phyloP scores from a whole-genome alignment of 805 yeast species.

The Pichia sporocuriosa region DNA sequence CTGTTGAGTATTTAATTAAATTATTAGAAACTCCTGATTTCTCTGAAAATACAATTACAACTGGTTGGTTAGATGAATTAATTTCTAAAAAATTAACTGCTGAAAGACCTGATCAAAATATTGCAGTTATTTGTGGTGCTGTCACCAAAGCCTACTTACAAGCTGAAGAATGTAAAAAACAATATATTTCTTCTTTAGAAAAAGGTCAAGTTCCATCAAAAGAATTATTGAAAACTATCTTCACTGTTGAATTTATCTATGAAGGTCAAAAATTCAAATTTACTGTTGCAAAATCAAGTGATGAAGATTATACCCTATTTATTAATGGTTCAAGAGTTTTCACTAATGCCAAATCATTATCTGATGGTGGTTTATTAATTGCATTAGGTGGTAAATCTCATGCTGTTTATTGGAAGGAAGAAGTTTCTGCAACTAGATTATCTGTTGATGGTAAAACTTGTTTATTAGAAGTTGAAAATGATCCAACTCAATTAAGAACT shows the following conservation, averaged over 20 bases:
- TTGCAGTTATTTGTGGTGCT: slow-evolving; percentile 96
- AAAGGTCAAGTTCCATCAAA: slow-evolving; percentile 93
- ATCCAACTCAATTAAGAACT: slow-evolving; percentile 96
- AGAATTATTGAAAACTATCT: slow-evolving; percentile 74
- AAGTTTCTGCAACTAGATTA: slow-evolving; percentile 88
- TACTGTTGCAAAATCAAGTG: slow-evolving; percentile 89
- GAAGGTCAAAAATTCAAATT: slow-evolving; percentile 91
- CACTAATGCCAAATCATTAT: slow-evolving; percentile 79
- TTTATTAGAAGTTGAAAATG: slow-evolving; percentile 88
- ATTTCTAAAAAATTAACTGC: slow-evolving; percentile 91
- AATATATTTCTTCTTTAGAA: slow-evolving; percentile 72
- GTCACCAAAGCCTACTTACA: slow-evolving; percentile 89
- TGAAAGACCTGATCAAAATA: slow-evolving; percentile 86
- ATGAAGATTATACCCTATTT: slow-evolving; percentile 79
- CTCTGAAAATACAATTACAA: slow-evolving; percentile 92
- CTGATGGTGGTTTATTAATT: slow-evolving; percentile 90
- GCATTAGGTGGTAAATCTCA: slow-evolving; percentile 91
- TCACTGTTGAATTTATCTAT: slow-evolving; percentile 90
- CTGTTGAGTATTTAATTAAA: slow-evolving; percentile 94
- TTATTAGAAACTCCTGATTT: slow-evolving; percentile 94
- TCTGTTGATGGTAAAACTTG: slow-evolving; percentile 96
- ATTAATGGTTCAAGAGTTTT: slow-evolving; percentile 89
- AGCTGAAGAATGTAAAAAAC: slow-evolving; percentile 60
- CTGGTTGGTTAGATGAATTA: slow-evolving; percentile 98
- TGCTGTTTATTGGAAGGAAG: slow-evolving; percentile 96